Evolutionary conservation across 495 filamentous ascomycete species (phyloP).

Genomic region (Amphirosellinia nigrospora): DNA sequence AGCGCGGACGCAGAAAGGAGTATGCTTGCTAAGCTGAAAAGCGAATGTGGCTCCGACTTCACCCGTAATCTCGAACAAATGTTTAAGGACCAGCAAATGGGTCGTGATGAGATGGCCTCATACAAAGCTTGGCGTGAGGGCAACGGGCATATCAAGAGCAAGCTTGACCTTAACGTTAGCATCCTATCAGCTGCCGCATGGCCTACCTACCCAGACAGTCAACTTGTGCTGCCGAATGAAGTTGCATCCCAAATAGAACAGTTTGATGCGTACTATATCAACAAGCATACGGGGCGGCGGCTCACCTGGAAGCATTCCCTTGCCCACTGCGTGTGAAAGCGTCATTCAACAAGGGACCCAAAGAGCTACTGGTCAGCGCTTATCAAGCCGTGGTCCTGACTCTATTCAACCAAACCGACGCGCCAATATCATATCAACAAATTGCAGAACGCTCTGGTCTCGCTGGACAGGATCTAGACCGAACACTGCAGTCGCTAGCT

Average conservation of each 20-base stretch:
- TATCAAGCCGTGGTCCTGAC: conserved; percentile 92
- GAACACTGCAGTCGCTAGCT: conserved; percentile 92
- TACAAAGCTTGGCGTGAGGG: conserved; percentile 63
- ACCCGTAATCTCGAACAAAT: conserved; percentile 97
- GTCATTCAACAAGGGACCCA: conserved; percentile 74
- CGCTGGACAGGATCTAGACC: conserved; percentile 74
- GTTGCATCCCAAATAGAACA: conserved; percentile 69
- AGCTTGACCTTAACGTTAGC: conserved; percentile 83
- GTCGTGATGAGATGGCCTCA: conserved; percentile 79
- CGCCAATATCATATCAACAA: conserved; percentile 61
- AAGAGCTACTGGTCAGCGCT: conserved; percentile 84
- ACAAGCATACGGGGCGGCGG: conserved; percentile 84
- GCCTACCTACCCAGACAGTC: conserved; percentile 87
- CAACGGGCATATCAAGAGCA: conserved; percentile 54
- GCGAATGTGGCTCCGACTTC: conserved; percentile 90
- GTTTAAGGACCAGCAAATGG: conserved; percentile 97
- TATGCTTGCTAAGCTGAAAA: conserved; percentile 90
- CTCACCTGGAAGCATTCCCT: conserved; percentile 92
- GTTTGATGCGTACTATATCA: conserved; percentile 82
- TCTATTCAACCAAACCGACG: conserved; percentile 80
- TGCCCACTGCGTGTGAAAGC: conserved; percentile 82
- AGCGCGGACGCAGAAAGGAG: conserved; percentile 93
- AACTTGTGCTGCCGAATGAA: conserved; percentile 74
- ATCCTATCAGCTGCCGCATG: conserved; percentile 87
- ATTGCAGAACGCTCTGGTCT: conserved; percentile 71